Percentiles rank a stretch among this genome's conserved stretches.
Evolutionary conservation across 805 yeast species (phyloP).

Genomic region (Saccharomycopsis amapae): DNA sequence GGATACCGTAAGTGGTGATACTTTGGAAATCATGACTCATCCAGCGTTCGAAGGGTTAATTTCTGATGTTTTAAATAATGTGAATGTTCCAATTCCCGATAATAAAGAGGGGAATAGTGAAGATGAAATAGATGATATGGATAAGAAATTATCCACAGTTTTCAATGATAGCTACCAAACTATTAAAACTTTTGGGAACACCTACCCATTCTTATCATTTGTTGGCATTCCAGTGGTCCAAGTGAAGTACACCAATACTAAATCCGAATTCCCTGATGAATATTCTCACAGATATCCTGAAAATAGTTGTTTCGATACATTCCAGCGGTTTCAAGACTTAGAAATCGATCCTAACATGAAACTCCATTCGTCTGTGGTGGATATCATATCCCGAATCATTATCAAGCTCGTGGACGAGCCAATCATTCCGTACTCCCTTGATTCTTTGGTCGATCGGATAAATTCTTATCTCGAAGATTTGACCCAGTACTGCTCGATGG

Average conservation of each 20-base stretch:
- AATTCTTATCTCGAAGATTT: constrained; percentile 42
- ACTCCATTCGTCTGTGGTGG: constrained; percentile 49
- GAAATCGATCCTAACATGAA: constrained; percentile 50
- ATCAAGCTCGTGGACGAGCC: constrained; percentile 71
- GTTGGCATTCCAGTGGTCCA: constrained; percentile 68
- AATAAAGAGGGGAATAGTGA: background rate
- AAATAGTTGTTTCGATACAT: constrained; percentile 58
- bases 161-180: constrained; percentile 22
- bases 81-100: constrained; percentile 10
- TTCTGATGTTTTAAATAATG: constrained; percentile 21
- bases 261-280: constrained; percentile 25
- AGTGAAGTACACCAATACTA: constrained; percentile 36
- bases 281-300: constrained; percentile 34
- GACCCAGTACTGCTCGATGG: constrained; percentile 27
- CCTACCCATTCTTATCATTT: constrained; percentile 55
- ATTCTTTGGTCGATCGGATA: constrained; percentile 38
- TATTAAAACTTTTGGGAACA: constrained; percentile 48
- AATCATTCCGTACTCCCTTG: constrained; percentile 60
- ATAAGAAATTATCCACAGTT: background rate
- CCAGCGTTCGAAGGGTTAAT: constrained; percentile 50
- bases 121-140: too few relatives aligned
- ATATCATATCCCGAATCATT: constrained; percentile 44
- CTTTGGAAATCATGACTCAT: constrained; percentile 51
- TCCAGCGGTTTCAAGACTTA: constrained; percentile 42
- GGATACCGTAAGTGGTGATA: constrained; percentile 49